phyloP scores from a whole-genome alignment of 2,329 filamentous ascomycete genomes.

The Didymella pomorum region DNA sequence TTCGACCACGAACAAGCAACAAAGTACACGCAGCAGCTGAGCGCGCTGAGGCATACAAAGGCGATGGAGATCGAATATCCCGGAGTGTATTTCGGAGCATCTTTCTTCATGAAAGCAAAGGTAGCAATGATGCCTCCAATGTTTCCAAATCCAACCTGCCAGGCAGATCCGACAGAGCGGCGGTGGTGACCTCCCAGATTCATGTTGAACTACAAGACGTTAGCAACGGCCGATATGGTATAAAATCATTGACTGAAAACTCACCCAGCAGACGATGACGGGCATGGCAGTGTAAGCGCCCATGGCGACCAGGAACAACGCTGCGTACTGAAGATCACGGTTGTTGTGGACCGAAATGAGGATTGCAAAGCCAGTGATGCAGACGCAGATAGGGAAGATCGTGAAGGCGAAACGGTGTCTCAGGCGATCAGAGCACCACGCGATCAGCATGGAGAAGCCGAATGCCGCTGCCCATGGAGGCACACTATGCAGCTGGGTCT shows the following conservation, averaged over 20 bases:
- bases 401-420: constrained; percentile 79
- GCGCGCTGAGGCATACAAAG: constrained; percentile 73
- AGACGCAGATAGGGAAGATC: constrained; percentile 71
- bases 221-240: background rate
- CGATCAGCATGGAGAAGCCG: constrained; percentile 77
- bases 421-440: constrained; percentile 73
- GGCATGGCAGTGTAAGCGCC: constrained; percentile 90
- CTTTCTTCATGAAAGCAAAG: constrained; percentile 60
- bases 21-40: constrained; percentile 69
- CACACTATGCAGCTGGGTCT: constrained; percentile 63
- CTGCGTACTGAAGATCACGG: constrained; percentile 73
- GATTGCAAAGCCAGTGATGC: constrained; percentile 78
- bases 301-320: constrained; percentile 81
- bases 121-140: constrained; percentile 62
- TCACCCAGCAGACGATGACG: constrained; percentile 67
- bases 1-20: constrained; percentile 68
- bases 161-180: constrained; percentile 58
- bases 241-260: background rate
- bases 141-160: constrained; percentile 61
- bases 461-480: constrained; percentile 77
- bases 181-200: constrained; percentile 62
- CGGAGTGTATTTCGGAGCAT: constrained; percentile 72
- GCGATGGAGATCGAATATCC: constrained; percentile 81
- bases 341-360: constrained; percentile 76
- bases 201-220: constrained; percentile 55